Evolutionary conservation across 1,284 basidiomycete genomes (phyloP), one percentile per base, ranked within the genome.

Genomic region (Trichosporon asahii): DNA sequence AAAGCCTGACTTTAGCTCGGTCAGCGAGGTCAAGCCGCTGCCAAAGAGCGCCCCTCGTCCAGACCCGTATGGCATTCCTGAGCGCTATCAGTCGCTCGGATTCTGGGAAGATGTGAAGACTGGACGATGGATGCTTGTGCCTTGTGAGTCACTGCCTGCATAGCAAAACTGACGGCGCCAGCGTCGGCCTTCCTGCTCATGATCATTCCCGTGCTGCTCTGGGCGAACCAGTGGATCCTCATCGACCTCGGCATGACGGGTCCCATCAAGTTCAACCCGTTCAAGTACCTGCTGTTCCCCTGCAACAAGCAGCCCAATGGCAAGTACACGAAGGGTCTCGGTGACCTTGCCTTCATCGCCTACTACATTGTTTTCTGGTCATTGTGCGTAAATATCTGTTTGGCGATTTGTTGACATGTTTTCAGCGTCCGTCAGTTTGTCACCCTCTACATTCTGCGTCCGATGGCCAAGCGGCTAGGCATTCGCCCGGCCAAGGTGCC

Each of bases 321-420:
- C 2, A 76, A 71, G 37, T 97, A 94, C 79, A 86, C 85, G 53
- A 97, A 96, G 83, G 88, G 90, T 21, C 90, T 88, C 76, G 83
- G 88, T 76, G 97, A 99, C 81, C 76, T 97, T 7, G 80, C 87
- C 21, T 99, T 99, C 84, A 81, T 98, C 63, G 87, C 87, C 3
- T 98, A 94, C 83, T 88, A 97, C 82, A 87, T 98, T 81, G 86
- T 99, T 57, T 90, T 98, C 76, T 99, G 92, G 85, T 96, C 94
- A 0, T 93, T 95, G 82, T 83, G 80, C 77, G 11, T 27, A 66
- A 1, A 4, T n/a, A 35, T 9, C 18, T 18, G 44, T 37, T 15
- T 31, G n/a, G 49, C 27, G 6, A 18, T 57, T 29, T 60, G 64
- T 33, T 64, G 27, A 33, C 31, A 33, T 49, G 11, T 18, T 65